Conservation (phyloP, 192 early-diverging fungal genomes). For the Borealophlyctis nickersoniae region DNA sequence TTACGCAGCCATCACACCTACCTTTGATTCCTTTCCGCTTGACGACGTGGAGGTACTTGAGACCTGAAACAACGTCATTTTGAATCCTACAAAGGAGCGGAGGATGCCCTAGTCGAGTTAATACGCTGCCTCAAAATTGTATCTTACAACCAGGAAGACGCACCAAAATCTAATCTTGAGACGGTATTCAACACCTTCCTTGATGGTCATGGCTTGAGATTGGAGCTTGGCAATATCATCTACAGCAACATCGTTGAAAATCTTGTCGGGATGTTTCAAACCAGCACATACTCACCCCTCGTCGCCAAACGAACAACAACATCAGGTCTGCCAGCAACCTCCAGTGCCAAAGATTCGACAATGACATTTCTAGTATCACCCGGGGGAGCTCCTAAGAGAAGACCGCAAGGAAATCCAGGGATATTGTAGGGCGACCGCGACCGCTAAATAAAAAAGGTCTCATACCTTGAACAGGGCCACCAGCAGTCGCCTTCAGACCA, state of each 20-base stretch:
- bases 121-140: neutral
- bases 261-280: no score
- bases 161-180: slow-evolving; percentile 90
- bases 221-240: slow-evolving; percentile 69
- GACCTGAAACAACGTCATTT: slow-evolving; percentile 90
- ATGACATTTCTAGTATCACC: slow-evolving; percentile 75
- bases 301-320: slow-evolving; percentile 72
- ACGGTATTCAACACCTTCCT: slow-evolving; percentile 92
- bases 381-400: slow-evolving; percentile 40
- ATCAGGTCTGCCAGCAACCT: slow-evolving; percentile 71
- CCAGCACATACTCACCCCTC: neutral
- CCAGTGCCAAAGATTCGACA: slow-evolving; percentile 67
- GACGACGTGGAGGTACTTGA: slow-evolving; percentile 92
- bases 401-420: no score
- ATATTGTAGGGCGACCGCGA: no score
- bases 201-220: slow-evolving; percentile 78
- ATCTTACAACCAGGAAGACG: neutral
- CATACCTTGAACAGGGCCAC: no score
- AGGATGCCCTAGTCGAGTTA: neutral
- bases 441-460: no score
- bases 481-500: slow-evolving; percentile 60
- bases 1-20: slow-evolving; percentile 18
- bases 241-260: no score
- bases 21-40: slow-evolving; percentile 78
- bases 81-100: slow-evolving; percentile 83